These are phyloP conservation scores for Melocanna baccifera DNA, from an alignment of 176 grass and related monocot genomes.

Conservation along the genomic window DNA sequence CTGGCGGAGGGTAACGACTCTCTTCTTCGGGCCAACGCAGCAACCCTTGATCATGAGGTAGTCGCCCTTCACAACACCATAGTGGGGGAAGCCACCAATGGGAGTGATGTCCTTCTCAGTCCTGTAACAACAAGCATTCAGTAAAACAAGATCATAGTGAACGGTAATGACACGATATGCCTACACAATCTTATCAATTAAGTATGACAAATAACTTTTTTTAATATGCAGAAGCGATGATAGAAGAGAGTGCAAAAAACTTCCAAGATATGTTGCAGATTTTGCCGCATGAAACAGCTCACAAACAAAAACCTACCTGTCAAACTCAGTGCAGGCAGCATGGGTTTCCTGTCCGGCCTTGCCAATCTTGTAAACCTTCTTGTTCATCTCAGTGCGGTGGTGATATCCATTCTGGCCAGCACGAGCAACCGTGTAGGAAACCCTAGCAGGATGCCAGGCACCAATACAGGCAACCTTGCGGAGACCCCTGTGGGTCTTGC, in stretches of 20 bases:
- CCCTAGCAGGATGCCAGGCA: constrained; percentile 92
- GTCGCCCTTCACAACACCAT: constrained; percentile 82
- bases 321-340: constrained; percentile 68
- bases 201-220: not conserved
- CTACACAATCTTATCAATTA: not conserved
- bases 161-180: not conserved
- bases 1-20: constrained; percentile 86
- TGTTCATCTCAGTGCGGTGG: constrained; percentile 93
- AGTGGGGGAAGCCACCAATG: constrained; percentile 97
- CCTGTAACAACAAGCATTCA: constrained; percentile 37
- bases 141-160: not conserved
- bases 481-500: constrained; percentile 95
- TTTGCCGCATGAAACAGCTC: not conserved
- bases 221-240: too few species aligned
- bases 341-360: constrained; percentile 74
- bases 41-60: constrained; percentile 98
- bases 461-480: constrained; percentile 97
- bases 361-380: constrained; percentile 89
- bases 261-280: not conserved
- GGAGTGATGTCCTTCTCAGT: constrained; percentile 98
- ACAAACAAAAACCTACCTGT: constrained; percentile 43
- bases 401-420: constrained; percentile 96
- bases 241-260: not conserved
- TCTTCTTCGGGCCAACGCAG: constrained; percentile 91
- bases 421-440: constrained; percentile 89